Evolutionary conservation across 768 basidiomycete genomes (phyloP), one percentile per base, ranked within the genome.

Genomic region (Mrakia blollopis): DNA sequence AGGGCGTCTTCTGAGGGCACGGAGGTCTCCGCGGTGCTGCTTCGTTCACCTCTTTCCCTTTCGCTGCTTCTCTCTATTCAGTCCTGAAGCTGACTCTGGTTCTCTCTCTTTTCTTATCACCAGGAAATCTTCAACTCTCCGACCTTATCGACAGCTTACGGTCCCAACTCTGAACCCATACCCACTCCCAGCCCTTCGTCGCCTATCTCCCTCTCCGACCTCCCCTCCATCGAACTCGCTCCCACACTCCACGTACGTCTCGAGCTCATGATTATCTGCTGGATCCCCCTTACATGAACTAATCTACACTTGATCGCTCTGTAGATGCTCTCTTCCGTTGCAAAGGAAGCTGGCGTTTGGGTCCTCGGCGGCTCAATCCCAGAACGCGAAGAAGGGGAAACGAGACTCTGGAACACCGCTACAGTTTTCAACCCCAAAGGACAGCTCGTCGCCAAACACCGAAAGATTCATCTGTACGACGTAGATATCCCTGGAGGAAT

Each of bases 81-180:
- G 8, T 21, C 35, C 44, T 37, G 21, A 28, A 8, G 8, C 69
- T 71, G 69, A 75, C 41, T 60, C 37, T 32, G 14, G 4, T 30
- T 28, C 23, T 37, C 39, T 7, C 23, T 50, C 10, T 41, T 8
- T 60, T 50, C 28, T 5, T 4, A 25, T 52, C n/a, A 16, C 13
- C 47, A 79, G 79, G 79, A 79, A 54, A 76, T 76, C 50, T 79
- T 79, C 76, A 79, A 79, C 61, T 77, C 76, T n/a, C 79, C 79
- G 13, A 79, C 76, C 18, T 60, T 68, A 25, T 60, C 72, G 9
- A 18, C 63, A 2, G 79, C 75, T 18, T 76, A 79, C 61, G 35
- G 50, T 14, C 54, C 44, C 5, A 77, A 79, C 74, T 65, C 76
- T 11, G 79, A 79, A 63, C 71, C 61, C 0, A 77, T 79, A n/a